phyloP scores from a whole-genome alignment of 2,329 filamentous ascomycete genomes.

The Colletotrichum eleusines region DNA sequence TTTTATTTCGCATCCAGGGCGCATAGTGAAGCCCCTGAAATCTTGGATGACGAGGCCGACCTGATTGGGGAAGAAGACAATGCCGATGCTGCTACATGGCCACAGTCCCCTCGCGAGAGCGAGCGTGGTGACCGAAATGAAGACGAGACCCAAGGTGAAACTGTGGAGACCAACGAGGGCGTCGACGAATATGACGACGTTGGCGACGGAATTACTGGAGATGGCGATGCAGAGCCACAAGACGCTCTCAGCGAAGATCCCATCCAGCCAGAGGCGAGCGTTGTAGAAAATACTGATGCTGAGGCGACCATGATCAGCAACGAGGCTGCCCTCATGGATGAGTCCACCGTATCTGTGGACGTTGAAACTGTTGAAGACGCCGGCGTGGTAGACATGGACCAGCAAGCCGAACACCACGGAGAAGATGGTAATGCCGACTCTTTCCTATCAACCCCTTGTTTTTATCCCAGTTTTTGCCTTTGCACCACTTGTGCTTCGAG shows the following conservation, averaged over 20 bases:
- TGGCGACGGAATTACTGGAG: conserved; percentile 7
- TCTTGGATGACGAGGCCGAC: conserved; percentile 40
- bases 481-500: conserved; percentile 26
- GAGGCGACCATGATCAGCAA: conserved; percentile 34
- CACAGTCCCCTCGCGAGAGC: conserved; percentile 30
- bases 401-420: conserved; percentile 8
- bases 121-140: conserved; percentile 14
- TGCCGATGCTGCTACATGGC: conserved; percentile 32
- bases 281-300: conserved; percentile 13
- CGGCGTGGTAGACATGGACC: conserved; percentile 12
- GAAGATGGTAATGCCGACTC: conserved; percentile 37
- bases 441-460: conserved; percentile 30
- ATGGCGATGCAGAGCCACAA: not conserved
- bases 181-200: conserved; percentile 17
- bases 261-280: conserved; percentile 20
- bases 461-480: conserved; percentile 34
- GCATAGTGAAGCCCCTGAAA: conserved; percentile 43
- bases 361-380: conserved; percentile 1
- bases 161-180: conserved; percentile 10
- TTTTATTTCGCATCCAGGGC: conserved; percentile 50
- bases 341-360: conserved; percentile 18
- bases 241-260: not conserved
- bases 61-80: conserved; percentile 41
- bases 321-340: conserved; percentile 22
- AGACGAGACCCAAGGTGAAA: conserved; percentile 16